Evolutionary conservation across 257 asterid species (phyloP), one percentile per base, ranked within the genome.

Genomic region (Petunia axillaris): DNA sequence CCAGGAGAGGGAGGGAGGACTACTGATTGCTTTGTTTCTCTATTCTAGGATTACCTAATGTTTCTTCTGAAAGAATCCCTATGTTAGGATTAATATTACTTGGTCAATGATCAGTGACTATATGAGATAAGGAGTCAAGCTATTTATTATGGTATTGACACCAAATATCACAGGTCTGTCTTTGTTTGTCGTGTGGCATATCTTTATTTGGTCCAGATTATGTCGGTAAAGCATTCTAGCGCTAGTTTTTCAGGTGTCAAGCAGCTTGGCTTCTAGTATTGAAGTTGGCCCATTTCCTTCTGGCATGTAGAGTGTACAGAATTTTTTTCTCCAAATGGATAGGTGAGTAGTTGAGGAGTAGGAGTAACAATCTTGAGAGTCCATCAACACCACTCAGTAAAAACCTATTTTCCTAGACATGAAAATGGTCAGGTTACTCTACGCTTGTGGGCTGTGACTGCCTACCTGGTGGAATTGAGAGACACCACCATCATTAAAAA

Each of bases 71-170:
- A 71, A 5, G 48, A 16, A 64, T 70, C 5, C 10, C 76, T 14
- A 44, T 70, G 76, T 9, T 48, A 71, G 44, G 6, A 71, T 57
- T 5, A 5, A 60, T 71, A 5, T 70, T 70, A 35, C 25, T 11
- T 71, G 77, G 58, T 71, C 77, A 71, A 35, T 35, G 15, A 48
- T 43, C 60, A 10, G 50, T 71, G 77, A 71, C 25, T 48, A 25
- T 48, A 11, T 35, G 77, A 71, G 25, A 48, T 16, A n/a, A 16
- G 57, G 39, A 44, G 10, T 9, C 44, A 10, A 71, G 25, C 77
- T 48, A 43, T 25, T 71, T 48, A 71, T 48, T 48, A 35, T 48
- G 6, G 60, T 48, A 25, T 25, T 66, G 75, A 66, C 41, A 25
- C 38, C 10, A 46, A 15, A 66, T 70, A 70, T 48, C 59, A 4